These are phyloP conservation scores for Leishmania turanica DNA, from an alignment of 208 protist species.

Conservation along the genomic window DNA sequence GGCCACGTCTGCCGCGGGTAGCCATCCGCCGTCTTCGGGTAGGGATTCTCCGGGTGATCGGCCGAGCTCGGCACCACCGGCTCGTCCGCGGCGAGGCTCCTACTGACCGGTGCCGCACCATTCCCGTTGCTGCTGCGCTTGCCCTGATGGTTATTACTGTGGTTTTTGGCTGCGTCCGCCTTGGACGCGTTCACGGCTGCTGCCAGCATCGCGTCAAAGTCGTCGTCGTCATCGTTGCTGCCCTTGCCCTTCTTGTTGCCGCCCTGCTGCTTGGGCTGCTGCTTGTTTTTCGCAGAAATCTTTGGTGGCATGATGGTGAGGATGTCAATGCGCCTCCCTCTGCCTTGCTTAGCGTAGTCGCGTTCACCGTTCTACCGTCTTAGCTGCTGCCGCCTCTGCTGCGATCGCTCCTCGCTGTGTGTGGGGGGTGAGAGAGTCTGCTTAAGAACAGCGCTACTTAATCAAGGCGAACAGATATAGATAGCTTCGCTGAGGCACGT, in stretches of 20 bases:
- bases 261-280: slow-evolving; percentile 26
- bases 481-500: background rate
- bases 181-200: slow-evolving; percentile 65
- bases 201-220: slow-evolving; percentile 78
- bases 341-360: no score
- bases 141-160: slow-evolving; percentile 25
- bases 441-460: background rate
- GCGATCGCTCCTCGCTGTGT: background rate
- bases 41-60: slow-evolving; percentile 85
- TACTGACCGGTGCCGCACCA: slow-evolving; percentile 5
- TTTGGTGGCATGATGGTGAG: slow-evolving; percentile 49
- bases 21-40: slow-evolving; percentile 43
- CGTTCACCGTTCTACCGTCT: background rate
- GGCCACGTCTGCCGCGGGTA: slow-evolving; percentile 90
- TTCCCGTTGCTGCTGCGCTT: slow-evolving; percentile 24
- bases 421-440: background rate
- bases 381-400: background rate
- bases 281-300: slow-evolving; percentile 10
- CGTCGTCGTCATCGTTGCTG: slow-evolving; percentile 54
- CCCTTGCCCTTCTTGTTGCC: slow-evolving; percentile 45
- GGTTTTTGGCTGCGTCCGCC: slow-evolving; percentile 47
- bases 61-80: slow-evolving; percentile 51
- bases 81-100: slow-evolving; percentile 49
- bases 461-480: background rate
- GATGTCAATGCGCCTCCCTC: background rate